phyloP scores from a whole-genome alignment of 1,284 basidiomycete genomes.

The Farysia itapuensis region DNA sequence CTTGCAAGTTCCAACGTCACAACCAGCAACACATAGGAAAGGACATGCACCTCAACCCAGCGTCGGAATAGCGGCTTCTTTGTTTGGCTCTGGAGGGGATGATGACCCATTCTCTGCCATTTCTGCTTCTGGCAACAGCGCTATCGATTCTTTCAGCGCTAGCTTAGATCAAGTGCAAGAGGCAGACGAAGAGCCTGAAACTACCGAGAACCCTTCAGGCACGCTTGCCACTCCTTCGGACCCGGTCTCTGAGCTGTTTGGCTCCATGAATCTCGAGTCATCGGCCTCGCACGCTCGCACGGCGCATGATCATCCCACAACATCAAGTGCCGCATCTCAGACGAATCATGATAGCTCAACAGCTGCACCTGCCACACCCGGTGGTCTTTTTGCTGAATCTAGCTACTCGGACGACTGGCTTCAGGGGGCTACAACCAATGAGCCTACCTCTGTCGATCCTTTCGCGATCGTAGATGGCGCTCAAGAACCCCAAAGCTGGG shows the following conservation, averaged over 20 bases:
- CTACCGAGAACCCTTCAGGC: constrained; percentile 13
- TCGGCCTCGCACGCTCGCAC: constrained; percentile 1
- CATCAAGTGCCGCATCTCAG: constrained; percentile 3
- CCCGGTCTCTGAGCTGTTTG: constrained; percentile 11
- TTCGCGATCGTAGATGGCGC: constrained; percentile 15
- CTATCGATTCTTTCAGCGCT: constrained; percentile 4
- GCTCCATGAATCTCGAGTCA: neutral
- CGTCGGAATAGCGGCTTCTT: constrained; percentile 47
- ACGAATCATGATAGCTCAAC: too few species aligned
- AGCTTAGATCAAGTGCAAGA: constrained; percentile 11
- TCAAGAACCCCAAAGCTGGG: constrained; percentile 25
- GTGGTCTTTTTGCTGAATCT: constrained; percentile 27
- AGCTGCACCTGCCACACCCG: constrained; percentile 23
- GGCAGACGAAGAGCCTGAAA: constrained; percentile 8
- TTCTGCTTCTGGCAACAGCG: constrained; percentile 1
- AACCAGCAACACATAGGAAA: constrained; percentile 5
- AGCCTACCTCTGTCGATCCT: constrained; percentile 5
- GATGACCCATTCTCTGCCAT: constrained; percentile 46
- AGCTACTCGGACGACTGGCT: constrained; percentile 39
- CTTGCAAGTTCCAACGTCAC: too few species aligned
- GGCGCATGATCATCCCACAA: constrained; percentile 5
- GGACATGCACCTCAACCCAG: constrained; percentile 42
- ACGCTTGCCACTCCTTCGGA: constrained; percentile 3
- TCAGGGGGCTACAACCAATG: constrained; percentile 1
- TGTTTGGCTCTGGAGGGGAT: constrained; percentile 46